Evolutionary conservation across 2,329 filamentous ascomycete species (phyloP).

Genomic region (Coniochaeta prunicola): DNA sequence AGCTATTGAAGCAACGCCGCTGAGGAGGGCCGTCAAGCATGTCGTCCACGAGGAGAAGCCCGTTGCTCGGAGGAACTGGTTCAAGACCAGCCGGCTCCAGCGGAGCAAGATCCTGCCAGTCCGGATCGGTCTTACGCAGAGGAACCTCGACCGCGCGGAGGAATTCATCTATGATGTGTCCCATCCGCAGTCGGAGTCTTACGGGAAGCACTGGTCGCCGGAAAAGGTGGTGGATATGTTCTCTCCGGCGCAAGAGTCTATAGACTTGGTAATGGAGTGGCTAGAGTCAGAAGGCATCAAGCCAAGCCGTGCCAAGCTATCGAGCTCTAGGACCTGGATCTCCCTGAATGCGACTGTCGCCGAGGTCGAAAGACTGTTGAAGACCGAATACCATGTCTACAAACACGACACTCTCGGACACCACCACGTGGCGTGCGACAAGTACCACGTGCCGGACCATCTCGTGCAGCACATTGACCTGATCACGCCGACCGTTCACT

Average conservation of each 20-base stretch:
- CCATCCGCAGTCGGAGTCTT: slow-evolving; percentile 34
- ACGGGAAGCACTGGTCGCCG: slow-evolving; percentile 39
- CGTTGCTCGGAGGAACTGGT: slow-evolving; percentile 14
- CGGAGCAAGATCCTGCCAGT: slow-evolving; percentile 22
- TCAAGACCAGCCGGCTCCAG: slow-evolving; percentile 13
- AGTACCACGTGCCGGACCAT: slow-evolving; percentile 31
- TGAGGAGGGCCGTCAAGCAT: slow-evolving; percentile 10
- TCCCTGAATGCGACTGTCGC: slow-evolving; percentile 45
- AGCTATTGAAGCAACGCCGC: slow-evolving; percentile 16
- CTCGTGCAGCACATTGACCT: slow-evolving; percentile 30
- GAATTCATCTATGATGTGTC: slow-evolving; percentile 34
- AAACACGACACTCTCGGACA: slow-evolving; percentile 27
- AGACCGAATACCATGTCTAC: slow-evolving; percentile 45
- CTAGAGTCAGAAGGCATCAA: slow-evolving; percentile 44
- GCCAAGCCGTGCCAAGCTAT: slow-evolving; percentile 37
- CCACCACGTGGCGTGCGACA: slow-evolving; percentile 31
- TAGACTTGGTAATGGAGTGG: slow-evolving; percentile 45
- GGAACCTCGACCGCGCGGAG: slow-evolving; percentile 37
- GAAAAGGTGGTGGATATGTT: slow-evolving; percentile 35
- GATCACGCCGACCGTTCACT: slow-evolving; percentile 31
- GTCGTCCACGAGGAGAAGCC: slow-evolving; percentile 25
- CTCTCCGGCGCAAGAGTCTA: slow-evolving; percentile 32
- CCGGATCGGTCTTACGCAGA: slow-evolving; percentile 35
- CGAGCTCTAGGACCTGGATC: slow-evolving; percentile 45
- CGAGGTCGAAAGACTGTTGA: slow-evolving; percentile 45